A percentile compares a stretch with the other conserved stretches of the same genome.
Evolutionary conservation across 208 protist species (phyloP).

Genomic region (Naegleria fowleri): DNA sequence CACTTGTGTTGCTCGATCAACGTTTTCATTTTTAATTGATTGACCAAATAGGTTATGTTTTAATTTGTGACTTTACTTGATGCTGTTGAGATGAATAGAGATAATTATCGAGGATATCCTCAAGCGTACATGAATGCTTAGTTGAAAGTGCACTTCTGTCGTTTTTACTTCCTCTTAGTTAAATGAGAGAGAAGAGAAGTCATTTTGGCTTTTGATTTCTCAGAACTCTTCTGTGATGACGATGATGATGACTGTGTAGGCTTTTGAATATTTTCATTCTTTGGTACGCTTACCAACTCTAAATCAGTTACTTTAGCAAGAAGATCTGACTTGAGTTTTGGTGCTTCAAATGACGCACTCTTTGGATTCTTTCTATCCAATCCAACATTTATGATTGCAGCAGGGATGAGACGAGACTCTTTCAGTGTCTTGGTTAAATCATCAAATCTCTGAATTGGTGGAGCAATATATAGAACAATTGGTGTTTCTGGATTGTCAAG

Average conservation of each 20-base stretch:
- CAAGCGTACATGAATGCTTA: no score
- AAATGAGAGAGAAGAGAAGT: background rate
- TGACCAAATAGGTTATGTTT: no score
- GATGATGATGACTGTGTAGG: background rate
- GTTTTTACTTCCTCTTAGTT: background rate
- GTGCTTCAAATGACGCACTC: background rate
- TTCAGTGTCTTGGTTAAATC: background rate
- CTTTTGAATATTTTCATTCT: background rate
- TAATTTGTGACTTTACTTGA: no score
- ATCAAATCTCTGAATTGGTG: background rate
- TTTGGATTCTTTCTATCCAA: conserved; percentile 5
- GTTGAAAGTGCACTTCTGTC: no score
- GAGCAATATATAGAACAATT: background rate
- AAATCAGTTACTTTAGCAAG: background rate
- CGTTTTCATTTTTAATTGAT: no score
- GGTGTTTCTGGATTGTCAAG: background rate
- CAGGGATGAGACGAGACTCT: background rate
- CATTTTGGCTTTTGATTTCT: background rate
- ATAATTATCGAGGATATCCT: no score
- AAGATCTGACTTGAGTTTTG: background rate
- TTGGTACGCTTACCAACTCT: background rate
- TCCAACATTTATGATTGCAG: conserved; percentile 1
- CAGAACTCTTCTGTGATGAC: background rate
- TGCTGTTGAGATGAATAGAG: no score
- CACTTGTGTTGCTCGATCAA: no score